phyloP scores from a whole-genome alignment of 83 land plant species.

The Picea abies region DNA sequence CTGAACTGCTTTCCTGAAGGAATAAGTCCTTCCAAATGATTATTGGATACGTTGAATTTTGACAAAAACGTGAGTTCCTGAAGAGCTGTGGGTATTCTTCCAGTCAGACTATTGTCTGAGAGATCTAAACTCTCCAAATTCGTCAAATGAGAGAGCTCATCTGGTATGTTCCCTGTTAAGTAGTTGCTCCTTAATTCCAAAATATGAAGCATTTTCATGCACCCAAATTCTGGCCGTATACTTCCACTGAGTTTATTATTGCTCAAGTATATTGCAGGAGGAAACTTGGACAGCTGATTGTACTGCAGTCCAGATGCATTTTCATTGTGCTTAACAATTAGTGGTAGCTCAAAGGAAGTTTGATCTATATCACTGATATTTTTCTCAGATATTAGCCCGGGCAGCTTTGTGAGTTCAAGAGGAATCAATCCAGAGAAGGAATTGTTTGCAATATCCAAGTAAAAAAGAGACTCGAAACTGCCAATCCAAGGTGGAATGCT shows the following conservation, averaged over 20 bases:
- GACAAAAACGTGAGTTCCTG: slow-evolving; percentile 45
- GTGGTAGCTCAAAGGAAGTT: slow-evolving; percentile 34
- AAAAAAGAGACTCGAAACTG: slow-evolving; percentile 31
- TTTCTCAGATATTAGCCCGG: slow-evolving; percentile 10
- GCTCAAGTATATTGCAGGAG: slow-evolving; percentile 53
- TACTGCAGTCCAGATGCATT: slow-evolving; percentile 41
- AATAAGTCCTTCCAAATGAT: slow-evolving; percentile 58
- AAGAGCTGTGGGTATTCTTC: slow-evolving; percentile 58
- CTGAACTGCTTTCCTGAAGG: slow-evolving; percentile 68
- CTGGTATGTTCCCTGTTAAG: slow-evolving; percentile 56
- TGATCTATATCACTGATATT: not conserved
- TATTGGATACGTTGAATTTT: slow-evolving; percentile 52
- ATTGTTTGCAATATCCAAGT: slow-evolving; percentile 55
- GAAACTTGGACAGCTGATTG: slow-evolving; percentile 49
- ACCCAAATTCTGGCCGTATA: slow-evolving; percentile 58
- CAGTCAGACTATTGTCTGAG: slow-evolving; percentile 60
- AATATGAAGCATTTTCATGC: slow-evolving; percentile 29
- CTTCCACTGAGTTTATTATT: slow-evolving; percentile 47
- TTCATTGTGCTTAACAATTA: slow-evolving; percentile 33
- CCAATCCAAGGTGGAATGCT: slow-evolving; percentile 53
- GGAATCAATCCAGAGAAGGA: slow-evolving; percentile 46
- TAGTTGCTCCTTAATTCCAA: slow-evolving; percentile 50
- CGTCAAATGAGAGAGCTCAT: slow-evolving; percentile 34
- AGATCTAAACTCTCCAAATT: slow-evolving; percentile 48
- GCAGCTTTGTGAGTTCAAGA: slow-evolving; percentile 20